These are phyloP conservation scores for Fusarium abutilonis DNA, from an alignment of 2,329 filamentous ascomycete genomes.

Conservation along the genomic window DNA sequence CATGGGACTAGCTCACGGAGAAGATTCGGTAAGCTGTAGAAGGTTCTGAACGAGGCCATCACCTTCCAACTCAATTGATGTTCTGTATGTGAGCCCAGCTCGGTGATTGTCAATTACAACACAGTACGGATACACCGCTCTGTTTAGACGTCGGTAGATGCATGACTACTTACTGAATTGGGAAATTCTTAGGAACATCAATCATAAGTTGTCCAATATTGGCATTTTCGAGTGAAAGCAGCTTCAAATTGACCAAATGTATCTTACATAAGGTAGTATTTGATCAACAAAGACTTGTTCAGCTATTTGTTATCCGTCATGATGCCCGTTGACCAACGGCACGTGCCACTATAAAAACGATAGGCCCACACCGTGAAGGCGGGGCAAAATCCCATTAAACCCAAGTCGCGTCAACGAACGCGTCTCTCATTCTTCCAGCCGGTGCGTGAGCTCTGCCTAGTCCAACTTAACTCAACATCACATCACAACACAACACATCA, in stretches of 20 bases:
- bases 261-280: too few species aligned
- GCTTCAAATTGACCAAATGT: too few species aligned
- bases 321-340: neutral
- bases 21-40: constrained; percentile 26
- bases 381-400: constrained; percentile 46
- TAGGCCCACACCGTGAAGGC: constrained; percentile 33
- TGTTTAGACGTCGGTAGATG: constrained; percentile 11
- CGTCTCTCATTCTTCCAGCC: constrained; percentile 43
- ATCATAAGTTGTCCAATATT: too few species aligned
- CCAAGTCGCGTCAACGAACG: constrained; percentile 49
- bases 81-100: neutral
- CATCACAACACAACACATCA: constrained; percentile 20
- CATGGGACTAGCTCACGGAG: constrained; percentile 1
- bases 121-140: neutral
- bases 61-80: constrained; percentile 3
- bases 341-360: constrained; percentile 5
- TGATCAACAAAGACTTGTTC: neutral
- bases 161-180: constrained; percentile 2
- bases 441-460: constrained; percentile 20
- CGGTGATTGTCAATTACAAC: too few species aligned
- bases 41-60: constrained; percentile 23
- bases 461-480: constrained; percentile 15
- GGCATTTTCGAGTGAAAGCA: too few species aligned
- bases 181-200: neutral
- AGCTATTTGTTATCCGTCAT: too few species aligned